Base-by-base conservation (phyloP, 495 filamentous ascomycete species). In the Pyrenopolyporus hunteri region DNA sequence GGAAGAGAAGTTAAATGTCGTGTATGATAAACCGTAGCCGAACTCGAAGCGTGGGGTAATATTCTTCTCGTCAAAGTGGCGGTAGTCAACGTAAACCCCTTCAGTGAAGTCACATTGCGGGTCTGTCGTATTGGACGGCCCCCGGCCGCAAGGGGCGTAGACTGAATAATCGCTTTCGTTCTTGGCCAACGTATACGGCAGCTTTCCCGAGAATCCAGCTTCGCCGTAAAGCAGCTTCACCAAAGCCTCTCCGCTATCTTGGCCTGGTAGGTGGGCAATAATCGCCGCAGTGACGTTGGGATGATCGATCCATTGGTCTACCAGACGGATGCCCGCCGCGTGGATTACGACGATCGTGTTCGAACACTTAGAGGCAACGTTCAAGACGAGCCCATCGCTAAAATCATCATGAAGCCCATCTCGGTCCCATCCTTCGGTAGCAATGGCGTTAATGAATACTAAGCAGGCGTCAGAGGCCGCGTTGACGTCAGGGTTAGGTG, bases 11-110 rank as follows among this genome's bases (percentile, higher is more conserved):
- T 73, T 59, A 70, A 89, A 91, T 0, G 78, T 83, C 1, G 86
- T 88, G 68, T 89, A 91, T 2, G 82, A 83, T 10, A 91, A 71
- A 0, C 89, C 89, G 49, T 82, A 90, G 7, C 88, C 89, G 53
- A 91, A 92, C 59, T 87, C 85, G 54, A 80, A 91, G 6, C 85
- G 79, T 0, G 87, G 87, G 3, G 74, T 78, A 59, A 90, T 82
- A 51, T 86, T 83, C 33, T 80, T 71, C 39, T 75, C 76, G 59
- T 89, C 86, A 48, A 90, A 90, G 61, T 84, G 77, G 29, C 85
- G 81, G 52, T 90, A 89, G 58, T 88, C 88, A 26, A 90, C 73
- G 39, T 83, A 84, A 0, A 88, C 74, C 0, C 83, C 83, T 66
- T 90, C 87, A 6, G 76, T 74, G 63, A 87, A 90, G 44, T 87